These are phyloP conservation scores for Microdochium trichocladiopsis DNA, from an alignment of 2,329 filamentous ascomycete species.

Conservation along the genomic window DNA sequence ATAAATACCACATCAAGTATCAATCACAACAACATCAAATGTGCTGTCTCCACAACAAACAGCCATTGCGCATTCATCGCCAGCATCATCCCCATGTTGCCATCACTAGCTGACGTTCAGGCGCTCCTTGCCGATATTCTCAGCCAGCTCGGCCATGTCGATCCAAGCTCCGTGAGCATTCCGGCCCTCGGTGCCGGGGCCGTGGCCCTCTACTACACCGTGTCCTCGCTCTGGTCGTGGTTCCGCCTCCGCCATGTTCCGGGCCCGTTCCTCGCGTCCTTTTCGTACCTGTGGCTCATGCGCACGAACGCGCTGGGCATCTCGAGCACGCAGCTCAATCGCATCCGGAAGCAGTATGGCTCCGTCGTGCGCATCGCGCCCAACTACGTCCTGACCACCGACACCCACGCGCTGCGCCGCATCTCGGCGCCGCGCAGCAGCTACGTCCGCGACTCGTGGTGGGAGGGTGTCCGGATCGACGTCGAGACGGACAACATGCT, in stretches of 20 bases:
- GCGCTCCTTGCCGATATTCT: too few relatives aligned
- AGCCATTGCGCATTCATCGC: too few relatives aligned
- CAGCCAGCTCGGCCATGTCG: too few relatives aligned
- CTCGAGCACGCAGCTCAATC: not conserved
- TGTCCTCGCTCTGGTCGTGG: conserved; percentile 6
- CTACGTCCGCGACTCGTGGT: conserved; percentile 3
- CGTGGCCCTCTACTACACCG: not conserved
- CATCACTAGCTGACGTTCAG: too few relatives aligned
- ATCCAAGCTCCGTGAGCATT: too few relatives aligned
- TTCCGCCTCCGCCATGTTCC: conserved; percentile 11
- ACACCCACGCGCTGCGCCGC: conserved; percentile 10
- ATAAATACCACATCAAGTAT: too few relatives aligned
- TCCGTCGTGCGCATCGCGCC: conserved; percentile 13
- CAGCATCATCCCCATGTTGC: too few relatives aligned
- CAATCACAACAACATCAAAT: too few relatives aligned
- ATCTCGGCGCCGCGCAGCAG: conserved; percentile 5
- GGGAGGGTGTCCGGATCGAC: conserved; percentile 2
- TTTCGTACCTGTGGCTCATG: conserved; percentile 10
- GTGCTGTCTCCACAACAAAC: too few relatives aligned
- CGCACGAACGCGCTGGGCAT: not conserved
- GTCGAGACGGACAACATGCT: not conserved
- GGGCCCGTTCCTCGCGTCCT: conserved; percentile 9
- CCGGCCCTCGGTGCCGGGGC: not conserved
- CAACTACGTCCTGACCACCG: conserved; percentile 11
- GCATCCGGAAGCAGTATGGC: conserved; percentile 7